Percentiles rank a stretch among this genome's conserved stretches.
Evolutionary conservation across 1,139 yeast genomes (phyloP).

Genomic region (Geotrichum australiense): DNA sequence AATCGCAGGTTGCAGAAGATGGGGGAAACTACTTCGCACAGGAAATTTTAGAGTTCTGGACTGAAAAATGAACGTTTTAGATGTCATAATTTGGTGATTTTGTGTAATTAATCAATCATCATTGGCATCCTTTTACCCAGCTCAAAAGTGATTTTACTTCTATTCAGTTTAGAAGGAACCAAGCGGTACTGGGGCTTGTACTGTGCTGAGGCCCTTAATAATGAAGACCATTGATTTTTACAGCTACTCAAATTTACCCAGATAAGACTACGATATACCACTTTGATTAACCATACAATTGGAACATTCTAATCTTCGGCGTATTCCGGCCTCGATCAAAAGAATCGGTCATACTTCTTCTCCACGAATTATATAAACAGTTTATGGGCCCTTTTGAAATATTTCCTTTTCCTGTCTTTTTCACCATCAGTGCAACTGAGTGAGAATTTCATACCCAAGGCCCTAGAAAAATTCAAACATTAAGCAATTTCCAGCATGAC

Average conservation of each 20-base stretch:
- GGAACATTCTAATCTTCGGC: no score
- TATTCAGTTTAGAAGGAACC: background rate
- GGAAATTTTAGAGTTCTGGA: slow-evolving; percentile 1
- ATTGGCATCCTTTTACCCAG: no score
- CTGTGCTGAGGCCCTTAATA: no score
- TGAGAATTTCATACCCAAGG: no score
- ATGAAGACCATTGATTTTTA: no score
- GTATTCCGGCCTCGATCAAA: background rate
- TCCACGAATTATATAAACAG: background rate
- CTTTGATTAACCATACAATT: no score
- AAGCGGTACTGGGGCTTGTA: background rate
- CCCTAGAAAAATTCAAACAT: no score
- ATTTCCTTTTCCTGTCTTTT: background rate
- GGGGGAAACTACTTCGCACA: no score
- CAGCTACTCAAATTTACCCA: slow-evolving; percentile 2
- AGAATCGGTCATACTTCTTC: slow-evolving; percentile 9
- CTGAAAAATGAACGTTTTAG: background rate
- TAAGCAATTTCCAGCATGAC: slow-evolving; percentile 12
- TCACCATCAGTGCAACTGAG: background rate
- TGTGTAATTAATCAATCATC: no score
- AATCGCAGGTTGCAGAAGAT: background rate
- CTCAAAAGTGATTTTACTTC: no score
- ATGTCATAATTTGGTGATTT: no score
- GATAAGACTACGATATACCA: slow-evolving; percentile 4
- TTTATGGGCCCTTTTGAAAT: background rate